Evolutionary conservation across 257 asterid genomes (phyloP), one percentile per base, ranked within the genome.

Genomic region (Haberlea rhodopensis): DNA sequence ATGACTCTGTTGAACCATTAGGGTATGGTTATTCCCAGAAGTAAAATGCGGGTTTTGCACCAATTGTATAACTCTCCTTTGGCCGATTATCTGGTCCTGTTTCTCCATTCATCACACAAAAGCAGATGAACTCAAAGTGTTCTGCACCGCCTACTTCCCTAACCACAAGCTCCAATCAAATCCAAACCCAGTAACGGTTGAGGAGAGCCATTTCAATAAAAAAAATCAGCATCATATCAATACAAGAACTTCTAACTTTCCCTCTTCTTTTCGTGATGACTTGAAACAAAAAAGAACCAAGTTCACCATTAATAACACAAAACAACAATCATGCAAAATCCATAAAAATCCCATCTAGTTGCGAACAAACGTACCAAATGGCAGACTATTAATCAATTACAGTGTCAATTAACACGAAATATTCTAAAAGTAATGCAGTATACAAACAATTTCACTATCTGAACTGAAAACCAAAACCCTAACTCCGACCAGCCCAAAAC

Each of bases 31-130:
- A 57, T 53, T 73, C 26, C 53, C 59, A 57, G 56, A 27, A 46
- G 67, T 82, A 40, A 70, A 67, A 65, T 78, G 81, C n/a, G 65
- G 73, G 57, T 80, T 68, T 65, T 76, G 78, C 73, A 57, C 75
- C n/a, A 64, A 20, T 4, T 80, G 64, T 70, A 67, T 45, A 45
- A 71, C 78, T 56, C 55, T 53, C 11, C 55, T 66, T 63, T 74
- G 63, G 61, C 67, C 69, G 45, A 71, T 57, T 19, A 72, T 62
- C 16, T 32, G 51, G 73, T 75, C 78, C 24, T 71, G 72, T 40
- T 74, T 66, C 54, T 54, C 69, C 80, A 79, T 80, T 31, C 46
- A 29, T 34, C 23, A 63, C 32, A 55, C 70, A 31, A 63, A 55
- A 31, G 54, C 48, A 62, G 62, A 40, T 29, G 48, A 32, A 58